Conservation (phyloP, 1,284 basidiomycete species). For the Microbotryum lychnidis-dioicae region DNA sequence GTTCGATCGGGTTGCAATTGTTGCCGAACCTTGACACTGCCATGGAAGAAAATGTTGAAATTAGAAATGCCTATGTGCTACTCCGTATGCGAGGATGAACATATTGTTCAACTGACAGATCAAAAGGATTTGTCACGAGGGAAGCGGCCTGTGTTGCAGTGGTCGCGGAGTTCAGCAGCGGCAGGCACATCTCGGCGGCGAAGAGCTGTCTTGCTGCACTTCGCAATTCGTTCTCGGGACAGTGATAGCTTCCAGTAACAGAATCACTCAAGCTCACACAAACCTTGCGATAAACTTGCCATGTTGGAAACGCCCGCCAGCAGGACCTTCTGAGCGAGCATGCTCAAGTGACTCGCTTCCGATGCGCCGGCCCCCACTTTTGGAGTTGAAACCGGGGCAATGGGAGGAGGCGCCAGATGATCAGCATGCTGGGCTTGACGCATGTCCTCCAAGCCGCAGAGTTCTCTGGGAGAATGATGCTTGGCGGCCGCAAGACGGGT, state of each 20-base stretch:
- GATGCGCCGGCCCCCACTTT: too few relatives aligned
- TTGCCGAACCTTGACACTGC: slow-evolving; percentile 33
- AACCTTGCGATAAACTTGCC: slow-evolving; percentile 3
- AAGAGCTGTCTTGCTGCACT: not conserved
- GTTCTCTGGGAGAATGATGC: too few relatives aligned
- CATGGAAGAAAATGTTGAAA: not conserved
- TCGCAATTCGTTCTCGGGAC: not conserved
- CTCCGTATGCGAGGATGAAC: too few relatives aligned
- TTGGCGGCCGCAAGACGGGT: too few relatives aligned
- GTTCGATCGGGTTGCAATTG: slow-evolving; percentile 23
- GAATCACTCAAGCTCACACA: too few relatives aligned
- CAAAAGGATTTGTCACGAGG: slow-evolving; percentile 20
- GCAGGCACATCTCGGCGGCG: not conserved
- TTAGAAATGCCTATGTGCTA: not conserved
- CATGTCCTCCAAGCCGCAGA: too few relatives aligned
- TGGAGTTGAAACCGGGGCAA: too few relatives aligned
- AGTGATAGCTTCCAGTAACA: not conserved
- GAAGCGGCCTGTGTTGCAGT: slow-evolving; percentile 13
- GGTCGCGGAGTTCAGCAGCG: not conserved
- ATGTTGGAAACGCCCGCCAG: slow-evolving; percentile 22
- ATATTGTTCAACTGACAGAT: slow-evolving; percentile 9
- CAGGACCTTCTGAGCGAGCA: slow-evolving; percentile 14
- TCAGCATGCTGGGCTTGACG: too few relatives aligned
- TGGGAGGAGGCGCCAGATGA: too few relatives aligned
- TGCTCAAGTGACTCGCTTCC: not conserved